phyloP scores from a whole-genome alignment of 768 basidiomycete genomes.

The Filobasidium wieringae region DNA sequence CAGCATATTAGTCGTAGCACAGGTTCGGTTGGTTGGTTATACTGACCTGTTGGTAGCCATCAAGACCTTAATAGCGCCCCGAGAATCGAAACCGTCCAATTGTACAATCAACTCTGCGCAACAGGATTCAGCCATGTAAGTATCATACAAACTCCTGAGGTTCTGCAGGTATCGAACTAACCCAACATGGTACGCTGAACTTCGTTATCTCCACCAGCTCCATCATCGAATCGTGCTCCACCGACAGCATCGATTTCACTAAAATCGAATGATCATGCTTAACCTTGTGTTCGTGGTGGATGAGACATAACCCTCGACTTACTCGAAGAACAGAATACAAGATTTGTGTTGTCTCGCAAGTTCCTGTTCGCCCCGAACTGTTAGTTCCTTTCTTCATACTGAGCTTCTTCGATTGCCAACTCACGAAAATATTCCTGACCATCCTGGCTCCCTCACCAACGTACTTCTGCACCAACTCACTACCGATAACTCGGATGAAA shows the following conservation, averaged over 20 bases:
- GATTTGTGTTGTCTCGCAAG: slow-evolving; percentile 99
- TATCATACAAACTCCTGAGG: background rate
- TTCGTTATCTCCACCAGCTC: slow-evolving; percentile 97
- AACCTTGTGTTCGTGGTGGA: background rate
- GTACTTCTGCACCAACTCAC: slow-evolving; percentile 99
- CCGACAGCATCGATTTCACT: slow-evolving; percentile 55
- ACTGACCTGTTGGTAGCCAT: slow-evolving; percentile 94
- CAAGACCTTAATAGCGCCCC: slow-evolving; percentile 99
- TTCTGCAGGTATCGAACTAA: background rate
- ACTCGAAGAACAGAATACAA: slow-evolving; percentile 99
- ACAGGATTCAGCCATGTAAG: no score
- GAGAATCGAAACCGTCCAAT: slow-evolving; percentile 91
- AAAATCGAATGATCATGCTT: background rate
- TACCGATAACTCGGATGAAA: slow-evolving; percentile 97
- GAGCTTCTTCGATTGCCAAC: background rate
- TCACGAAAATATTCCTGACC: slow-evolving; percentile 82
- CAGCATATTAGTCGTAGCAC: no score
- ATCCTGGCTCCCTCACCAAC: slow-evolving; percentile 97
- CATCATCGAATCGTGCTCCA: slow-evolving; percentile 95
- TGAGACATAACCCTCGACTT: slow-evolving; percentile 52
- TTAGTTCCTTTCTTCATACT: background rate
- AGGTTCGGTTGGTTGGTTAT: no score
- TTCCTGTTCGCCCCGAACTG: slow-evolving; percentile 41
- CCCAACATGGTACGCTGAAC: slow-evolving; percentile 94
- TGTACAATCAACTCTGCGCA: slow-evolving; percentile 83